Evolutionary conservation across 257 asterid genomes (phyloP).

Genomic region (Nyctanthes arbortristis): DNA sequence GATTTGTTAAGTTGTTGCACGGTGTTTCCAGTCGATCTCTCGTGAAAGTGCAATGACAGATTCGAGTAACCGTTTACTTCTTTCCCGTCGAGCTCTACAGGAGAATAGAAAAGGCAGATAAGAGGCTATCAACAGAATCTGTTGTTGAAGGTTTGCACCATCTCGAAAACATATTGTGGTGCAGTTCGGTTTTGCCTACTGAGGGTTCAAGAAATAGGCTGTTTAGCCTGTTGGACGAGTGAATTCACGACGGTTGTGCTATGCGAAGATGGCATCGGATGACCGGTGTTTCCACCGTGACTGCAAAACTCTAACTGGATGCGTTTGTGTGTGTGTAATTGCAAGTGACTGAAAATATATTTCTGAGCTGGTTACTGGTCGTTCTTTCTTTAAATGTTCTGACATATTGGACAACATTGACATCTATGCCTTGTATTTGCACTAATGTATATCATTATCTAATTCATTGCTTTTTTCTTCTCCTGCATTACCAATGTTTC

Average conservation of each 20-base stretch:
- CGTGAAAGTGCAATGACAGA: constrained; percentile 40
- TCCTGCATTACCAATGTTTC: no score
- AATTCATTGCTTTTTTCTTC: constrained; percentile 11
- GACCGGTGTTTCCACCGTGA: not conserved
- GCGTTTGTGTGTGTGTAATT: no score
- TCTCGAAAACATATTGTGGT: not conserved
- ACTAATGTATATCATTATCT: not conserved
- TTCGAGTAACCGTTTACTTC: constrained; percentile 3
- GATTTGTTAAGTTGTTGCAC: constrained; percentile 51
- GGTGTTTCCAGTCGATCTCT: constrained; percentile 50
- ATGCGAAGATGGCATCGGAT: not conserved
- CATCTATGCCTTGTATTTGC: constrained; percentile 27
- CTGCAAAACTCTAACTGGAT: not conserved
- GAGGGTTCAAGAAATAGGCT: not conserved
- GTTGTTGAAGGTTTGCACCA: not conserved
- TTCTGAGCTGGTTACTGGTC: not conserved
- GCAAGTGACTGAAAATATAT: not conserved
- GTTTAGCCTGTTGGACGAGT: not conserved
- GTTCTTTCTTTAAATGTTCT: constrained; percentile 23
- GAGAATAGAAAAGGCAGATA: not conserved
- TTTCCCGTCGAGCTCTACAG: not conserved
- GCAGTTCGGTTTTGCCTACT: not conserved
- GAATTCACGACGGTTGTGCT: not conserved
- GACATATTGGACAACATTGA: constrained; percentile 34
- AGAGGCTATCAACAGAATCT: constrained; percentile 12